A percentile compares a stretch with the other conserved stretches of the same genome.
Conservation (phyloP, 2,329 filamentous ascomycete genomes). For the Cladosporium sp. region DNA sequence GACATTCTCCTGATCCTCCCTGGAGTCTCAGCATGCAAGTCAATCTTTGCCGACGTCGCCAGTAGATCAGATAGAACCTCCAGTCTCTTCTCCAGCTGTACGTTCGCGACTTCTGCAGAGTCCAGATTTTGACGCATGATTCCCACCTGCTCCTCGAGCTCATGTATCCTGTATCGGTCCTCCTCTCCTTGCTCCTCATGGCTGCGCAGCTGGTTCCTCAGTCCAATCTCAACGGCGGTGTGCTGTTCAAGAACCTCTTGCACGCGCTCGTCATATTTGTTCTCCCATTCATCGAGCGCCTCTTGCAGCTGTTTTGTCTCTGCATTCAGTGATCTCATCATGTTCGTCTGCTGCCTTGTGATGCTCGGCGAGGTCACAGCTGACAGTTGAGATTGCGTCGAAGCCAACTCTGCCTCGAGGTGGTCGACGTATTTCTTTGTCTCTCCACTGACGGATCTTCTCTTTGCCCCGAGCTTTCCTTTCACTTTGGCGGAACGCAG, state of each 20-base stretch:
- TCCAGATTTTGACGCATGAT: slow-evolving; percentile 34
- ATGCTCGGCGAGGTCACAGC: slow-evolving; percentile 43
- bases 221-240: slow-evolving; percentile 30
- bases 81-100: slow-evolving; percentile 40
- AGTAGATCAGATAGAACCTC: slow-evolving; percentile 42
- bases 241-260: slow-evolving; percentile 36
- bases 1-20: slow-evolving; percentile 28
- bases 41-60: slow-evolving; percentile 39
- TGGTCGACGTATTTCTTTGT: slow-evolving; percentile 51
- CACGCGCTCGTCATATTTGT: slow-evolving; percentile 38
- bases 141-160: slow-evolving; percentile 38
- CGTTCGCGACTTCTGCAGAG: slow-evolving; percentile 38
- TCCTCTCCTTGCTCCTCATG: slow-evolving; percentile 35
- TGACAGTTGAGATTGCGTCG: slow-evolving; percentile 42
- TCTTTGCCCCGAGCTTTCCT: slow-evolving; percentile 28
- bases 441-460: slow-evolving; percentile 42
- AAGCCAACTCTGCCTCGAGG: slow-evolving; percentile 48
- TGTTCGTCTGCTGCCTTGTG: slow-evolving; percentile 38
- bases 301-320: slow-evolving; percentile 38
- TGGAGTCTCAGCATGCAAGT: slow-evolving; percentile 34
- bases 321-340: slow-evolving; percentile 38
- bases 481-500: slow-evolving; percentile 24
- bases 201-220: slow-evolving; percentile 26
- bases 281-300: slow-evolving; percentile 41
- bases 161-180: slow-evolving; percentile 32